Evolutionary conservation across 1,284 basidiomycete species (phyloP).

Genomic region (Trichosporon sp.): DNA sequence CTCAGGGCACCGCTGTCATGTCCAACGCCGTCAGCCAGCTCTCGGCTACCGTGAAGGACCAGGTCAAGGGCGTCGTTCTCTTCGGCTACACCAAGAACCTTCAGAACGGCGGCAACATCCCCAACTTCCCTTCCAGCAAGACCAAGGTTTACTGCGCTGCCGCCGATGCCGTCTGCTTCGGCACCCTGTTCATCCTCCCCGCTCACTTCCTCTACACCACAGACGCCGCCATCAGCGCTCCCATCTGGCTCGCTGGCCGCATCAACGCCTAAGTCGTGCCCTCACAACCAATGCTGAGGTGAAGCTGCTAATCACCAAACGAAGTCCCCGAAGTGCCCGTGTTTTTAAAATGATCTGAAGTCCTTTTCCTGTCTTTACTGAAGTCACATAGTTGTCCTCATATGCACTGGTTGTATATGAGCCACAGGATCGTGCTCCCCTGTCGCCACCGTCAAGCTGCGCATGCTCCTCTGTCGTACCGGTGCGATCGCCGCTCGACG

Average conservation of each 20-base stretch:
- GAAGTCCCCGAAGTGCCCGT: no score
- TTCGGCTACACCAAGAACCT: conserved; percentile 17
- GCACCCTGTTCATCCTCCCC: conserved; percentile 11
- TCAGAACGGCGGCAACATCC: background rate
- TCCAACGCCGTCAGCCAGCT: background rate
- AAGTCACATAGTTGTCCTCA: no score
- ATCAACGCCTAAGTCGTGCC: background rate
- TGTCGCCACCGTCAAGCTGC: no score
- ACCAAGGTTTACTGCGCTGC: background rate
- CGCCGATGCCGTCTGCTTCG: conserved; percentile 6
- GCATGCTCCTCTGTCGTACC: no score
- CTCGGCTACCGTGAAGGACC: background rate
- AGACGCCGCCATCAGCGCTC: background rate
- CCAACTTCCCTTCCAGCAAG: conserved; percentile 7
- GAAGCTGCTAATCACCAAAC: no score
- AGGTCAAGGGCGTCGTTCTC: conserved; percentile 12
- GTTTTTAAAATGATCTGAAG: no score
- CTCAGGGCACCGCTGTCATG: conserved; percentile 9
- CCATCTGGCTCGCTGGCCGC: background rate
- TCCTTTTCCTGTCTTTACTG: no score
- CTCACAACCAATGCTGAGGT: no score
- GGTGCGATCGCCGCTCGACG: no score
- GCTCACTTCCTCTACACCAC: conserved; percentile 10
- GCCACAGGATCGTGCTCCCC: no score
- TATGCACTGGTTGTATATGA: no score